phyloP scores from a whole-genome alignment of 2,329 filamentous ascomycete genomes.

The Tolypocladium pustulatum region DNA sequence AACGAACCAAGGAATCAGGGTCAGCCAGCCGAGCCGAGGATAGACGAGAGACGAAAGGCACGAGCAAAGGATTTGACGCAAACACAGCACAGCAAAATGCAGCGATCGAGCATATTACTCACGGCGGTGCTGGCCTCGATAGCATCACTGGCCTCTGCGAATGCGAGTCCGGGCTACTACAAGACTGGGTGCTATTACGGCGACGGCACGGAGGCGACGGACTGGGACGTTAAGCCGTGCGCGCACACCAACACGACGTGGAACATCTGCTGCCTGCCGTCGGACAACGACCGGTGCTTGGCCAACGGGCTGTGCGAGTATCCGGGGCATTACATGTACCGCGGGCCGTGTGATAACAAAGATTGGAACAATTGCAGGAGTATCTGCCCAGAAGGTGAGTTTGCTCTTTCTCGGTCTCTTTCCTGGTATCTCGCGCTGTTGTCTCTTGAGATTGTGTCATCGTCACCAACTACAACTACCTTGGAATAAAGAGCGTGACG shows the following conservation, averaged over 20 bases:
- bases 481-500: too few species aligned
- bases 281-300: neutral
- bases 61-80: too few species aligned
- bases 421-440: neutral
- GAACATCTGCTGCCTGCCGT: neutral
- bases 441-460: neutral
- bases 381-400: neutral
- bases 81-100: neutral
- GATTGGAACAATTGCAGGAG: neutral
- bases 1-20: too few species aligned
- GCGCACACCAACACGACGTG: neutral
- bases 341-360: neutral
- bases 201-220: neutral
- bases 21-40: too few species aligned
- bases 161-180: neutral
- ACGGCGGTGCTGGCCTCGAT: neutral
- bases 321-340: neutral
- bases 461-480: too few species aligned
- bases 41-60: too few species aligned
- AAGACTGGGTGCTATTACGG: neutral
- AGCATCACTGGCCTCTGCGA: neutral
- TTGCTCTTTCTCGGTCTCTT: neutral
- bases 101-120: neutral
- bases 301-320: neutral
- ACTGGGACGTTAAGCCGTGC: neutral